Percentiles rank a stretch among this genome's conserved stretches.
Conservation (phyloP, 169 alveolate genomes). For the Plasmodium inui region DNA sequence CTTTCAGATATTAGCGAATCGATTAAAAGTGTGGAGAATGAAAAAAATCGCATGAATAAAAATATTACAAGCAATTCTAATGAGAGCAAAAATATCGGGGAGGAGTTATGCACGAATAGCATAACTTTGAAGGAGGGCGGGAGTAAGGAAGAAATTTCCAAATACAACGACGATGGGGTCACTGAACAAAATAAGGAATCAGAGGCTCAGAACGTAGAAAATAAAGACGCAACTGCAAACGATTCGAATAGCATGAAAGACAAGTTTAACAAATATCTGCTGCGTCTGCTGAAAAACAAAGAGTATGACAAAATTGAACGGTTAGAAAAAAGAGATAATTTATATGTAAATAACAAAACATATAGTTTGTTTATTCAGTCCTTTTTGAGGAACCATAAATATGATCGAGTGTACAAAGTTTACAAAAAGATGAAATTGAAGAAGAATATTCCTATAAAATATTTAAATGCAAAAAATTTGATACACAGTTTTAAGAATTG, state of each 20-base stretch:
- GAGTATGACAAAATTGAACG: conserved; percentile 62
- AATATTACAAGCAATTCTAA: background rate
- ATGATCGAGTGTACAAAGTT: conserved; percentile 70
- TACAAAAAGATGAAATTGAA: conserved; percentile 61
- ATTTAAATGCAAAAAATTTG: conserved; percentile 63
- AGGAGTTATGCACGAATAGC: background rate
- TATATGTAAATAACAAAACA: conserved; percentile 68
- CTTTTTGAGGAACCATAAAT: conserved; percentile 57
- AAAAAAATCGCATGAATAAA: conserved; percentile 16
- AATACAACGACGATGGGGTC: background rate
- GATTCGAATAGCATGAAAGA: conserved; percentile 30
- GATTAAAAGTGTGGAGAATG: conserved; percentile 58
- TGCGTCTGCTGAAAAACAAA: conserved; percentile 52
- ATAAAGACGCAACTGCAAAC: conserved; percentile 4
- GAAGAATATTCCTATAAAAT: conserved; percentile 58
- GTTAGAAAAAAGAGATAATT: conserved; percentile 68
- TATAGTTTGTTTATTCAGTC: conserved; percentile 71
- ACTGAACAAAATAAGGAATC: background rate
- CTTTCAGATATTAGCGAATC: conserved; percentile 55
- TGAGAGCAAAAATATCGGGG: background rate
- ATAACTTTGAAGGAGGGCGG: conserved; percentile 8
- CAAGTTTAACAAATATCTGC: conserved; percentile 31
- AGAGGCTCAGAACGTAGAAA: background rate
- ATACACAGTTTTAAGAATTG: conserved; percentile 73
- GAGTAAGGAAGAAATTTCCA: conserved; percentile 12